Conservation (phyloP, 805 yeast genomes). For the Metschnikowia chrysomelidarum region DNA sequence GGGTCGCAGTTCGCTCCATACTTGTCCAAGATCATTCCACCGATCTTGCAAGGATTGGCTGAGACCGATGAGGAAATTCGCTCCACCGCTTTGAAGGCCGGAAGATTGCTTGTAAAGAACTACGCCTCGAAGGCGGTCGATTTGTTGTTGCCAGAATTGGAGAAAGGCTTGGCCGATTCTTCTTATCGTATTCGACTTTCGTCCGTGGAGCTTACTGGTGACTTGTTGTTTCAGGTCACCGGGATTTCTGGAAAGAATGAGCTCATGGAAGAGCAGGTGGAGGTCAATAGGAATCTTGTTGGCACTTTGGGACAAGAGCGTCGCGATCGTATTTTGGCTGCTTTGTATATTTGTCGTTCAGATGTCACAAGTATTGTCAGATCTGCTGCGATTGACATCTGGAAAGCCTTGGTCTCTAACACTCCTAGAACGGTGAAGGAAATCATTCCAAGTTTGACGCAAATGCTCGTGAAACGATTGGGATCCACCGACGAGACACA, state of each 20-base stretch:
- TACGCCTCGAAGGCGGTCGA: constrained; percentile 93
- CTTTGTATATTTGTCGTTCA: constrained; percentile 91
- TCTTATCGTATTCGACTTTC: constrained; percentile 87
- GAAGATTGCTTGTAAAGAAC: constrained; percentile 84
- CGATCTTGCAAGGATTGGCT: constrained; percentile 87
- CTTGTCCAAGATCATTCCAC: constrained; percentile 81
- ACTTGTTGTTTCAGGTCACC: constrained; percentile 86
- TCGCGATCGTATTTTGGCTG: constrained; percentile 79
- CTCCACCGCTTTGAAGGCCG: constrained; percentile 88
- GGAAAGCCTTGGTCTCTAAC: constrained; percentile 95
- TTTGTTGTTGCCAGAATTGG: constrained; percentile 88
- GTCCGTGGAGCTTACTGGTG: constrained; percentile 94
- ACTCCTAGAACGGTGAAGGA: constrained; percentile 95
- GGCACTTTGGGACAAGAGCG: constrained; percentile 84
- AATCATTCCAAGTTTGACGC: constrained; percentile 79
- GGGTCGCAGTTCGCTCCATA: constrained; percentile 91
- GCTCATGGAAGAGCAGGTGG: constrained; percentile 54
- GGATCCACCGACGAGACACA: constrained; percentile 79
- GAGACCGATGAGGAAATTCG: constrained; percentile 84
- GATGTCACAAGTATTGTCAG: constrained; percentile 88
- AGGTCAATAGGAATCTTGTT: constrained; percentile 56
- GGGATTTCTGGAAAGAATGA: constrained; percentile 83
- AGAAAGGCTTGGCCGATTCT: constrained; percentile 78
- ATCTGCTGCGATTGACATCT: constrained; percentile 84
- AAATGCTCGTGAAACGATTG: constrained; percentile 74